phyloP scores from a whole-genome alignment of 2,329 filamentous ascomycete species.

The Cordyceps farinosa region DNA sequence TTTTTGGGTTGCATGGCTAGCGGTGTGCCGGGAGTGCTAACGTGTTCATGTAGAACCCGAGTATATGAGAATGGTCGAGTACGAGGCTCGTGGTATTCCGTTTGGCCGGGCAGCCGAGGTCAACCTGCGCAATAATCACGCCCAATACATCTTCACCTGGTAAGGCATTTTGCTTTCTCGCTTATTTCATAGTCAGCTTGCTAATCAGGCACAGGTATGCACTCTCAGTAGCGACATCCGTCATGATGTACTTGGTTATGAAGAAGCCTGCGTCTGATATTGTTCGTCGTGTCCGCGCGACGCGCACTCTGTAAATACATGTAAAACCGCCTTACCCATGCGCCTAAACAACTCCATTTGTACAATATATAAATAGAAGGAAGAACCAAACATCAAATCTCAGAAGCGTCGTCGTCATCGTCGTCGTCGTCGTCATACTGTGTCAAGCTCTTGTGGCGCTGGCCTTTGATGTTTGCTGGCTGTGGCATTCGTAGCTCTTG shows the following conservation, averaged over 20 bases:
- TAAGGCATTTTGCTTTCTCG: conserved; percentile 44
- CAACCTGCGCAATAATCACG: conserved; percentile 92
- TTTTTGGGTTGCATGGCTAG: background rate
- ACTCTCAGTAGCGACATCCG: conserved; percentile 74
- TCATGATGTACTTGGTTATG: conserved; percentile 96
- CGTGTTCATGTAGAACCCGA: conserved; percentile 61
- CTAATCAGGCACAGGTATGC: conserved; percentile 64
- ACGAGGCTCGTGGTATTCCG: conserved; percentile 77
- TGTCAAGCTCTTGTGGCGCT: conserved; percentile 33
- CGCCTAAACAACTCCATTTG: conserved; percentile 16
- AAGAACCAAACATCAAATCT: conserved; percentile 30
- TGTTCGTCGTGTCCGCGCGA: conserved; percentile 66
- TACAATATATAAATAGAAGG: conserved; percentile 24
- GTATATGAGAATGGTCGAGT: conserved; percentile 69
- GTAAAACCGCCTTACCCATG: conserved; percentile 25
- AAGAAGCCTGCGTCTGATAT: conserved; percentile 78
- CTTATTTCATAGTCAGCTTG: background rate
- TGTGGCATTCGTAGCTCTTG: conserved; percentile 75
- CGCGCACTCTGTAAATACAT: conserved; percentile 16
- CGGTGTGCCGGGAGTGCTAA: conserved; percentile 6
- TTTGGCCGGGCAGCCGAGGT: conserved; percentile 87
- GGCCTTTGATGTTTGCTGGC: conserved; percentile 48
- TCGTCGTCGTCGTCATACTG: conserved; percentile 20
- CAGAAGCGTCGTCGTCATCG: conserved; percentile 31
- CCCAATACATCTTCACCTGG: conserved; percentile 99